Conservation (phyloP, 345 rosid species). For the Euphorbia pulcherrima region DNA sequence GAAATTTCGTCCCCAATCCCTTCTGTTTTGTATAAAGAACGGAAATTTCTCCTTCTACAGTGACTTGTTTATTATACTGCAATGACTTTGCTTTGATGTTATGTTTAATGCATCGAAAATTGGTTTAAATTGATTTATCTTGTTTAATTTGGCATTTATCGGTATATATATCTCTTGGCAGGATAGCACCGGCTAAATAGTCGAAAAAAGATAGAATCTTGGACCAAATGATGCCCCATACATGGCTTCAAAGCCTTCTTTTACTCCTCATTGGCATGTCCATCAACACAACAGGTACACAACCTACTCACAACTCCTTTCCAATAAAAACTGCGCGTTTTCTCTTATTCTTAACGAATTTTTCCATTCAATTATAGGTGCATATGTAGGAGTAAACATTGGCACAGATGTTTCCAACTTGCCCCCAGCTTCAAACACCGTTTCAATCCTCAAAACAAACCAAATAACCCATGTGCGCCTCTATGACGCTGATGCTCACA, state of each 20-base stretch:
- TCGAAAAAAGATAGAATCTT: conserved; percentile 14
- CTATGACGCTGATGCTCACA: conserved; percentile 73
- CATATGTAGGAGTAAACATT: conserved; percentile 76
- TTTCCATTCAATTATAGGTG: conserved; percentile 43
- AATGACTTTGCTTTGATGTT: not conserved
- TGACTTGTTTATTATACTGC: not conserved
- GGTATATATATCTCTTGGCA: conserved; percentile 25
- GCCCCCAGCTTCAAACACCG: conserved; percentile 70
- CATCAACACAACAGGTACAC: conserved; percentile 44
- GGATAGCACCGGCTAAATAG: conserved; percentile 19
- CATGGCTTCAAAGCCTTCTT: conserved; percentile 39
- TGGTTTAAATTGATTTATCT: not conserved
- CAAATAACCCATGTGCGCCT: conserved; percentile 84
- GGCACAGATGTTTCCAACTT: conserved; percentile 73
- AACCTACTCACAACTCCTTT: conserved; percentile 11
- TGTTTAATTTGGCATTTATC: conserved; percentile 7
- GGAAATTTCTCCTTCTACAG: not conserved
- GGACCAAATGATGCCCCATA: conserved; percentile 47
- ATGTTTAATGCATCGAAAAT: not conserved
- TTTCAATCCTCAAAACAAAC: conserved; percentile 47
- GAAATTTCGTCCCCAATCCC: too few species aligned
- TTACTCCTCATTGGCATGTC: conserved; percentile 44
- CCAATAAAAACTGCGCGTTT: not conserved
- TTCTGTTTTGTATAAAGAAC: too few species aligned
- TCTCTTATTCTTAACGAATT: conserved; percentile 10